phyloP scores from a whole-genome alignment of 345 rosid genomes.

The Litchi chinensis region DNA sequence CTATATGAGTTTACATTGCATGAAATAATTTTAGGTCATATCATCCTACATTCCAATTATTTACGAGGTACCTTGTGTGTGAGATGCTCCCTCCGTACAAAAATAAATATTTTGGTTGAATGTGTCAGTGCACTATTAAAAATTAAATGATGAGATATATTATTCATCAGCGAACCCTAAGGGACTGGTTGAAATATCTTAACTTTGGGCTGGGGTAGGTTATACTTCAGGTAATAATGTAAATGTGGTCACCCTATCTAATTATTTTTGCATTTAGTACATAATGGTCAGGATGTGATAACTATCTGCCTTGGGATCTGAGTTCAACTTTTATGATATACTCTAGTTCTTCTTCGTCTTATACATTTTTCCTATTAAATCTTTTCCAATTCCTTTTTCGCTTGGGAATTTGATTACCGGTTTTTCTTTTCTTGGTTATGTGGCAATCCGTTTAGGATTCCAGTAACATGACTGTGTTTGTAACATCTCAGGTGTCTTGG shows the following conservation, averaged over 20 bases:
- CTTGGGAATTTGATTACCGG: background rate
- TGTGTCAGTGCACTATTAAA: conserved; percentile 13
- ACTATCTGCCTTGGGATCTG: background rate
- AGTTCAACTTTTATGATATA: background rate
- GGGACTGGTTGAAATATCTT: conserved; percentile 5
- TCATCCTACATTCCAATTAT: conserved; percentile 14
- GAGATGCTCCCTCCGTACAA: conserved; percentile 21
- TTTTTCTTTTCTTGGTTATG: conserved; percentile 7
- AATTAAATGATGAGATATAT: conserved; percentile 1
- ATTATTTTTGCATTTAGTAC: background rate
- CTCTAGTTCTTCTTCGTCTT: background rate
- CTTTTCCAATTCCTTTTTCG: background rate
- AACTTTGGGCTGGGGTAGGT: conserved; percentile 1
- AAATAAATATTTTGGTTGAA: conserved; percentile 18
- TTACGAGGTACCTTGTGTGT: conserved; percentile 19
- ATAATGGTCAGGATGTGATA: background rate
- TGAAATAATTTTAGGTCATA: conserved; percentile 6
- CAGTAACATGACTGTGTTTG: background rate
- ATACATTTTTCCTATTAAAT: background rate
- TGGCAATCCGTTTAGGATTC: background rate
- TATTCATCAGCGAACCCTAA: background rate
- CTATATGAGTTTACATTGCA: conserved; percentile 4
- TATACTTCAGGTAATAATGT: conserved; percentile 19
- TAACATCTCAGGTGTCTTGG: background rate
- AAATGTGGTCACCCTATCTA: conserved; percentile 4